Conservation (phyloP, 331 rosid genomes). For the Malus hybrid region DNA sequence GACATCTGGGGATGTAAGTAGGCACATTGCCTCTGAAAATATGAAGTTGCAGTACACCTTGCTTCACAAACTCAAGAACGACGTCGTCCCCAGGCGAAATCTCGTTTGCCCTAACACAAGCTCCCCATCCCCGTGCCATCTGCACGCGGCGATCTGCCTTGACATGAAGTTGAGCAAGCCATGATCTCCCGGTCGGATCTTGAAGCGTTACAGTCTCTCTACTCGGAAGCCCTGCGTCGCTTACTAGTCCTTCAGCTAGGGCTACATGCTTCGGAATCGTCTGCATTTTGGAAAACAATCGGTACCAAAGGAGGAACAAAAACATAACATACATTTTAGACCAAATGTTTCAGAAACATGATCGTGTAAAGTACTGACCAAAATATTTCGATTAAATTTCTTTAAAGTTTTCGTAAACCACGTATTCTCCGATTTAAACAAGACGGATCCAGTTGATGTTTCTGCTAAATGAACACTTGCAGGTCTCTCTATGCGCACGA, state of each 20-base stretch:
- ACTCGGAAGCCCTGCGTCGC: background rate
- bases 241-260: background rate
- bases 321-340: too few species aligned
- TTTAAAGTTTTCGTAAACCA: background rate
- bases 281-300: too few species aligned
- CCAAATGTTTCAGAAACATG: too few species aligned
- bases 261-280: background rate
- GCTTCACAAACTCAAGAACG: constrained; percentile 2
- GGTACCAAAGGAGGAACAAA: too few species aligned
- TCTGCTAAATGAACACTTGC: background rate
- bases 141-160: background rate
- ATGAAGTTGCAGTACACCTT: background rate
- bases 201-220: background rate
- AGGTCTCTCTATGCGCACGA: background rate
- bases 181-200: background rate
- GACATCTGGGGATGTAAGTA: too few species aligned
- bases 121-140: background rate
- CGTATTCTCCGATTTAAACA: background rate
- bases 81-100: background rate
- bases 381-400: background rate
- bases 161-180: background rate
- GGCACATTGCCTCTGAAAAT: background rate
- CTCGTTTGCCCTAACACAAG: background rate
- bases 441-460: background rate
- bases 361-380: background rate